A percentile compares a stretch with the other conserved stretches of the same genome.
Evolutionary conservation across 306 rosid species (phyloP).

Genomic region (Heteromeles arbutifolia): DNA sequence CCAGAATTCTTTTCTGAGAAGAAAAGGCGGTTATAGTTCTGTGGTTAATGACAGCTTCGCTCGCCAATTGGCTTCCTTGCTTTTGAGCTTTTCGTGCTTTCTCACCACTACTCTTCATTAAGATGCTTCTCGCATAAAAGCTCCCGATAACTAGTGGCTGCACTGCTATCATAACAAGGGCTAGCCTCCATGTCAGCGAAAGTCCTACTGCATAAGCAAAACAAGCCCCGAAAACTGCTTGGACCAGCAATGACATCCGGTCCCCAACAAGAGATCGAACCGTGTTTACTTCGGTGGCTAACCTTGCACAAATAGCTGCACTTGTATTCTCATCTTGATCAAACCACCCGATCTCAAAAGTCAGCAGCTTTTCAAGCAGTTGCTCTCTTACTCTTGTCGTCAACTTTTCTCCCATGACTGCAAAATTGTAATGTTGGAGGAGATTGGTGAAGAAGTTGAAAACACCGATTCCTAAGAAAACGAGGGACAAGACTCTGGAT

Average conservation of each 20-base stretch:
- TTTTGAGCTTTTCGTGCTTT: conserved; percentile 67
- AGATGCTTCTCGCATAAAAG: conserved; percentile 67
- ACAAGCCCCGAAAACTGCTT: conserved; percentile 64
- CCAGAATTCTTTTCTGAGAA: conserved; percentile 70
- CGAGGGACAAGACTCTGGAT: conserved; percentile 48
- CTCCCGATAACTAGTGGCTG: conserved; percentile 89
- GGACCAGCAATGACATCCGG: conserved; percentile 60
- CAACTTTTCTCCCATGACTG: conserved; percentile 78
- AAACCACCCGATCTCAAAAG: conserved; percentile 85
- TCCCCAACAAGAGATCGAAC: conserved; percentile 89
- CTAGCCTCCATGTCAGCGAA: conserved; percentile 69
- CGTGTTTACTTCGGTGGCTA: conserved; percentile 72
- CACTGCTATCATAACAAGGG: conserved; percentile 86
- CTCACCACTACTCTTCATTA: conserved; percentile 71
- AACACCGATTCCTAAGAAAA: conserved; percentile 65
- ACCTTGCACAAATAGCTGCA: conserved; percentile 81
- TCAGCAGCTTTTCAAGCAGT: conserved; percentile 55
- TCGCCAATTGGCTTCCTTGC: conserved; percentile 87
- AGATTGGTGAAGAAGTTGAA: conserved; percentile 69
- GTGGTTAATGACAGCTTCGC: conserved; percentile 82
- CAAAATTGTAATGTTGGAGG: conserved; percentile 75
- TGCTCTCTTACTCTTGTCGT: conserved; percentile 75
- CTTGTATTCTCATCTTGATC: conserved; percentile 82
- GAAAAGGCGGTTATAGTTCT: conserved; percentile 79
- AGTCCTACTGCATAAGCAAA: conserved; percentile 69